Evolutionary conservation across 2,329 filamentous ascomycete genomes (phyloP).

Genomic region (Thielaviopsis ethacetica): DNA sequence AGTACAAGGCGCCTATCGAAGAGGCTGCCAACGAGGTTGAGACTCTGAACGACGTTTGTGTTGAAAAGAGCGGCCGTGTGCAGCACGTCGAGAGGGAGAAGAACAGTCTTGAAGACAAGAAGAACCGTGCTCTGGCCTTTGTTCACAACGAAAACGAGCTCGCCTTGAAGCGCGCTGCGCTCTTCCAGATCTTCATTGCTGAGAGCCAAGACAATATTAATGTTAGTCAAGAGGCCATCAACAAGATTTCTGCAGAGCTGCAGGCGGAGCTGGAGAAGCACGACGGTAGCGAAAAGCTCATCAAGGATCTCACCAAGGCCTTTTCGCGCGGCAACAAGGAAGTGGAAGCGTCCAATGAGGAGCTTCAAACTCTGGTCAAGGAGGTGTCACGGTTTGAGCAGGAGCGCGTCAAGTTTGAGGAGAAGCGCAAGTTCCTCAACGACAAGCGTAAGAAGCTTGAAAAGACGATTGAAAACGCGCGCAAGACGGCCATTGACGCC

Average conservation of each 20-base stretch:
- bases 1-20: slow-evolving; percentile 94
- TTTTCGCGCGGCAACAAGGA: slow-evolving; percentile 74
- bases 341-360: slow-evolving; percentile 67
- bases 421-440: slow-evolving; percentile 86
- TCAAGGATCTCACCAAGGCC: slow-evolving; percentile 74
- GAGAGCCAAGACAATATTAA: slow-evolving; percentile 80
- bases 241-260: slow-evolving; percentile 76
- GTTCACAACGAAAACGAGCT: slow-evolving; percentile 90
- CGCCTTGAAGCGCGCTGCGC: slow-evolving; percentile 68
- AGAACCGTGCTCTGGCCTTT: slow-evolving; percentile 79
- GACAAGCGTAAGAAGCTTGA: slow-evolving; percentile 92
- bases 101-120: slow-evolving; percentile 84
- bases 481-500: slow-evolving; percentile 57
- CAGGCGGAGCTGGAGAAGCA: slow-evolving; percentile 84
- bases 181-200: slow-evolving; percentile 82
- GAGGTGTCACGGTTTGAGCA: slow-evolving; percentile 90
- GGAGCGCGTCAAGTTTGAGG: slow-evolving; percentile 91
- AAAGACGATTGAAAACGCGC: slow-evolving; percentile 65
- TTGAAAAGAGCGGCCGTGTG: slow-evolving; percentile 88
- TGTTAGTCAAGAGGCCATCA: slow-evolving; percentile 77
- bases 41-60: slow-evolving; percentile 79
- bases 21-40: slow-evolving; percentile 85
- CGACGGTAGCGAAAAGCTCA: slow-evolving; percentile 72
- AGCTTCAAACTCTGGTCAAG: slow-evolving; percentile 62
- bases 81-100: slow-evolving; percentile 98